Base-by-base conservation (phyloP, 2,329 filamentous ascomycete species). In the Microascus cirrosus region DNA sequence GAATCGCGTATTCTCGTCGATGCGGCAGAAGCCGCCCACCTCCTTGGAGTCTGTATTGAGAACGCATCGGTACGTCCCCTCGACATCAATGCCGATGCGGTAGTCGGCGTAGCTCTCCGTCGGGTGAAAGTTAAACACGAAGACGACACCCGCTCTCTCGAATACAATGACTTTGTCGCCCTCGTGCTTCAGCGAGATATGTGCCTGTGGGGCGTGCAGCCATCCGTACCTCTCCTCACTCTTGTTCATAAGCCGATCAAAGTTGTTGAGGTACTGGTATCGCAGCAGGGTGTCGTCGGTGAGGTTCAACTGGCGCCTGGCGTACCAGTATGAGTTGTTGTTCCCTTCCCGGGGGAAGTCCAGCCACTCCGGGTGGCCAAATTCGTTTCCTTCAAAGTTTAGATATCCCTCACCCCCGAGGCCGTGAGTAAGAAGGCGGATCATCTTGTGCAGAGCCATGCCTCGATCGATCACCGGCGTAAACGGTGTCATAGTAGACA, bases 361-460 rank as follows among this genome's bases (percentile, higher is more conserved):
- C 45, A 99, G 87, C 94, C 94, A 99, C 73, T 99, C 94, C 0
- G 94, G 94, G 69, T 99, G 94, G 0, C 94, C 94, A 67, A 99
- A 99, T 72, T 99, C 94, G 72, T 99, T 99, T 61, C 94, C 94
- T 74, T 96, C 92, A 65, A 99, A 99, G 76, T 97, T 99, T 57
- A 99, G 87, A 68, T 96, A 99, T 45, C 93, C 94, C 73, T 99
- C 94, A 58, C 94, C 94, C 60, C 94, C 94, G 18, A 99, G 82
- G 50, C 80, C 83, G 69, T 99, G 93, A 1, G 94, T 97, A 62
- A 99, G 77, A 18, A 99, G 83, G 15, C 94, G 88, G 66, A 99
- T 96, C 87, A 99, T 87, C 77, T 99, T 99, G 80, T 99, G 94
- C 42, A 99, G 77, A 3, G 89, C 83, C 77, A 99, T 87, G 58